phyloP scores from a whole-genome alignment of 2,329 filamentous ascomycete species.

The Cadophora malorum region DNA sequence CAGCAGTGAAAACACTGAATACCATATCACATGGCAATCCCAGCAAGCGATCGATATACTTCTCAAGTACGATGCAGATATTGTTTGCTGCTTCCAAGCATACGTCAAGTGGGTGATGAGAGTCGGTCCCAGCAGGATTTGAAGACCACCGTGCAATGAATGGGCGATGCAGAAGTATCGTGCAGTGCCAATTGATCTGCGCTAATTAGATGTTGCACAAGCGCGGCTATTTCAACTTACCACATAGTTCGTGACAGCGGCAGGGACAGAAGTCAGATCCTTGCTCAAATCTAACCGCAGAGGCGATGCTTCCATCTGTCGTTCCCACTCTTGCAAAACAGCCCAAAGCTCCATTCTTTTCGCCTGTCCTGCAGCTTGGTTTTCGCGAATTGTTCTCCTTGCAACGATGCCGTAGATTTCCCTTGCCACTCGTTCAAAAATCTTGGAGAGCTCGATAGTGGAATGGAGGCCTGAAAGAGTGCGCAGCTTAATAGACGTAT shows the following conservation, averaged over 20 bases:
- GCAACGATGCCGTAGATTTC: constrained; percentile 42
- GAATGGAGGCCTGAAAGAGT: constrained; percentile 43
- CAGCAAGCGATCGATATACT: constrained; percentile 39
- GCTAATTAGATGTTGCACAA: background rate
- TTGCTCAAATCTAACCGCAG: constrained; percentile 41
- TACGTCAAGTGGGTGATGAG: constrained; percentile 34
- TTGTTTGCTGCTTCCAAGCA: constrained; percentile 41
- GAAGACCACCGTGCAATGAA: constrained; percentile 40
- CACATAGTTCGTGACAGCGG: constrained; percentile 42
- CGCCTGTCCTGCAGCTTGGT: constrained; percentile 37
- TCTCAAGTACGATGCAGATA: constrained; percentile 42
- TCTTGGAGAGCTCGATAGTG: constrained; percentile 35
- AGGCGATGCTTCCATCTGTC: constrained; percentile 38
- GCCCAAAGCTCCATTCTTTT: constrained; percentile 38
- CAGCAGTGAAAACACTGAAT: constrained; percentile 43
- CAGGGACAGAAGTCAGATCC: constrained; percentile 39
- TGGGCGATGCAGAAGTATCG: constrained; percentile 42
- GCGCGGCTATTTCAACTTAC: constrained; percentile 29
- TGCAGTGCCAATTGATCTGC: constrained; percentile 40
- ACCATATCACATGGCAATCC: constrained; percentile 44
- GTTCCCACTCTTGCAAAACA: constrained; percentile 39
- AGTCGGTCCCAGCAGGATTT: constrained; percentile 26
- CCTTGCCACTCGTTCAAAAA: constrained; percentile 39
- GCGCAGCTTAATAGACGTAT: constrained; percentile 37
- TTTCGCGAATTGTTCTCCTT: constrained; percentile 40